These are phyloP conservation scores for Berberis thunbergii DNA, from an alignment of 164 flowering plant genomes.

Conservation along the genomic window DNA sequence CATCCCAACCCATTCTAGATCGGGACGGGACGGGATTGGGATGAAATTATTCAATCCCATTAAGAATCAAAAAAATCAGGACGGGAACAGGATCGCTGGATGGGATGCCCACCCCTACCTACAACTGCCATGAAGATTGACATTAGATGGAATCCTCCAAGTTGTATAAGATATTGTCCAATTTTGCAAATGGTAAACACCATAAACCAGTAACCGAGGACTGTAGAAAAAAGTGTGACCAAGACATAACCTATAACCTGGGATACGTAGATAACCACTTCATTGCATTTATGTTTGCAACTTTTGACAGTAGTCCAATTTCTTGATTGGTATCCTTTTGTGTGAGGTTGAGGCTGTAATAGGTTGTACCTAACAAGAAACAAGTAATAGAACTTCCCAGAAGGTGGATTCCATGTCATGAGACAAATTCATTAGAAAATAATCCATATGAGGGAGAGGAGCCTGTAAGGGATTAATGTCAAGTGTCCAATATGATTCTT, in stretches of 20 bases:
- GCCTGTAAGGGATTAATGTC: no score
- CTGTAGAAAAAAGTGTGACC: constrained; percentile 32
- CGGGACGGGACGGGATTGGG: no score
- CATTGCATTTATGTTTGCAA: constrained; percentile 25
- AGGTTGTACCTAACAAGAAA: constrained; percentile 46
- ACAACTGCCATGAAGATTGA: constrained; percentile 30
- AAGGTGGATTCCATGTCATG: constrained; percentile 36
- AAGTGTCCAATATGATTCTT: no score
- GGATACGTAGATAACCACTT: constrained; percentile 29
- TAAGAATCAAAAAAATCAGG: no score
- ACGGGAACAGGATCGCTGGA: no score
- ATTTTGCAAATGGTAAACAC: constrained; percentile 30
- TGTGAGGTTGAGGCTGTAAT: constrained; percentile 31
- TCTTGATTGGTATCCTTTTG: constrained; percentile 40
- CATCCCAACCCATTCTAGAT: no score
- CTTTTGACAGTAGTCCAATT: constrained; percentile 15
- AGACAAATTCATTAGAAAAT: constrained; percentile 24
- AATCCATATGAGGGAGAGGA: constrained; percentile 11
- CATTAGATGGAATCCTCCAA: constrained; percentile 36
- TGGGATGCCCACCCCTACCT: no score
- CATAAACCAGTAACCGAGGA: constrained; percentile 55
- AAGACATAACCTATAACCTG: constrained; percentile 22
- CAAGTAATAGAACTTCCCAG: constrained; percentile 35
- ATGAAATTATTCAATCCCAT: no score
- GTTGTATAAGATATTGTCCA: constrained; percentile 33